Conservation (phyloP, 176 grass and related monocot species). For the Secale cereale region DNA sequence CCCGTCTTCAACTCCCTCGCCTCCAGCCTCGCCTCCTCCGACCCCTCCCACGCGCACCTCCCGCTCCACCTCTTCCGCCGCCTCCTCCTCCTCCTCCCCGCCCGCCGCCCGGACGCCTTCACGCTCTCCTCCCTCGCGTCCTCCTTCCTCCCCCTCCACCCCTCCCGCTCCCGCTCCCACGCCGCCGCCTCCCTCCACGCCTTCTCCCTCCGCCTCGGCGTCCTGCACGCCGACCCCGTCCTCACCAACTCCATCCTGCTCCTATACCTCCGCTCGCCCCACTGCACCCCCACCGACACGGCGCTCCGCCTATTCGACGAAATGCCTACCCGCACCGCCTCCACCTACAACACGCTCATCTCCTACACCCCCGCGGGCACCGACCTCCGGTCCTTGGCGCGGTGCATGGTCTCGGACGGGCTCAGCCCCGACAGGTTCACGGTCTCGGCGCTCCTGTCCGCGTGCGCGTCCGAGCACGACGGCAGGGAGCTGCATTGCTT, state of each 20-base stretch:
- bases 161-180: background rate
- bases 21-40: constrained; percentile 21
- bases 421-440: constrained; percentile 52
- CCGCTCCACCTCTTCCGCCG: constrained; percentile 43
- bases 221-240: constrained; percentile 33
- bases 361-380: background rate
- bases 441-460: constrained; percentile 33
- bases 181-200: constrained; percentile 20
- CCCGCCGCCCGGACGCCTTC: constrained; percentile 46
- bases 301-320: constrained; percentile 60
- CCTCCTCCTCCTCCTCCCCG: constrained; percentile 36
- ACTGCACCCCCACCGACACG: background rate
- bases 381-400: constrained; percentile 21
- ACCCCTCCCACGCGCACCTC: constrained; percentile 24
- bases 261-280: background rate
- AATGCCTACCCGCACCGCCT: constrained; percentile 53
- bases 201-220: constrained; percentile 25
- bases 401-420: constrained; percentile 41
- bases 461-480: background rate
- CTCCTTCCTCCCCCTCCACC: constrained; percentile 6
- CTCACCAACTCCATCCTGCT: constrained; percentile 48
- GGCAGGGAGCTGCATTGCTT: constrained; percentile 67
- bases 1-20: constrained; percentile 48
- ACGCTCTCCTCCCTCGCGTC: constrained; percentile 33
- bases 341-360: constrained; percentile 67